phyloP scores from a whole-genome alignment of 164 flowering plant species.

The Nymphaea thermarum region DNA sequence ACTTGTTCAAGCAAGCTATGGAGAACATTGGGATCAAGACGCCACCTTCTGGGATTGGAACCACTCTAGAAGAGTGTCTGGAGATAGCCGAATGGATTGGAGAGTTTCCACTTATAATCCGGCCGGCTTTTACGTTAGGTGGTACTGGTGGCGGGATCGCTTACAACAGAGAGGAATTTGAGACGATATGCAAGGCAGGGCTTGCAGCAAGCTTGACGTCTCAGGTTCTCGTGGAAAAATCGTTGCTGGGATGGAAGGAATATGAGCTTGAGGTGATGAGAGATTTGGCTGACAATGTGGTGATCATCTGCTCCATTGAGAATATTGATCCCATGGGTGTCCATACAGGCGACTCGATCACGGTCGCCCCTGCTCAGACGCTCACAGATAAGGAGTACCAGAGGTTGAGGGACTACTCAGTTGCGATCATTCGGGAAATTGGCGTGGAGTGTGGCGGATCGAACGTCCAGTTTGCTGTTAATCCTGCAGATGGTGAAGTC shows the following conservation, averaged over 20 bases:
- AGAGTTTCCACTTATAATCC: constrained; percentile 77
- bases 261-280: constrained; percentile 98
- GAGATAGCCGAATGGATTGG: constrained; percentile 65
- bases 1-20: constrained; percentile 94
- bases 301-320: constrained; percentile 92
- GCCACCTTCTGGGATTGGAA: constrained; percentile 87
- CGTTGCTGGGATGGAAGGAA: constrained; percentile 96
- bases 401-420: constrained; percentile 78
- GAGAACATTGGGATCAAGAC: constrained; percentile 73
- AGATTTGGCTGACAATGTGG: constrained; percentile 94
- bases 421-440: constrained; percentile 89
- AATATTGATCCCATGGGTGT: constrained; percentile 96
- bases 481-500: constrained; percentile 85
- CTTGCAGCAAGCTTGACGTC: constrained; percentile 78
- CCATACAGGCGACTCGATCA: constrained; percentile 92
- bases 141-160: constrained; percentile 98
- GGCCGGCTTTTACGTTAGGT: constrained; percentile 88
- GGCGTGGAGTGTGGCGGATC: constrained; percentile 99
- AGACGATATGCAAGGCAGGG: constrained; percentile 84
- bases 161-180: constrained; percentile 87
- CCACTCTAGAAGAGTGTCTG: constrained; percentile 67
- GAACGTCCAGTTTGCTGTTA: constrained; percentile 95
- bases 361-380: constrained; percentile 96
- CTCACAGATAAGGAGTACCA: constrained; percentile 94
- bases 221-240: constrained; percentile 94